Evolutionary conservation across 2,329 filamentous ascomycete genomes (phyloP).

Genomic region (Nigrospora oryzae): DNA sequence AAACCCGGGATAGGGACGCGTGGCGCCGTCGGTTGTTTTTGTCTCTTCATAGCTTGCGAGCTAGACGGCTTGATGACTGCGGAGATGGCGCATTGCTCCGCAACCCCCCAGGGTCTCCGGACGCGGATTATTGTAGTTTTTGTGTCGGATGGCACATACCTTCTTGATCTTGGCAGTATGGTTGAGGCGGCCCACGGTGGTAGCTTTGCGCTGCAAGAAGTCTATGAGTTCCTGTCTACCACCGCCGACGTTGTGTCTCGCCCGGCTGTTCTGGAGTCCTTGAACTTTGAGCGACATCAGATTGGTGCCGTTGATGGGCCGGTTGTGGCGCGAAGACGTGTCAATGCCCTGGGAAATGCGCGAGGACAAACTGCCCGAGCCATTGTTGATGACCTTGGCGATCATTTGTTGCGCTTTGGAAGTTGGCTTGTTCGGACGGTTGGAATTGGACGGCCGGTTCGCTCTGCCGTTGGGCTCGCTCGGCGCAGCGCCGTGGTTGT

Average conservation of each 20-base stretch:
- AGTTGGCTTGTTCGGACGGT: slow-evolving; percentile 15
- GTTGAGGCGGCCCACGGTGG: slow-evolving; percentile 38
- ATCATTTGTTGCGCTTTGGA: slow-evolving; percentile 32
- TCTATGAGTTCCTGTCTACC: slow-evolving; percentile 55
- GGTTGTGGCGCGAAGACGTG: slow-evolving; percentile 13
- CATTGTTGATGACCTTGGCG: slow-evolving; percentile 30
- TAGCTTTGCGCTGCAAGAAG: slow-evolving; percentile 66
- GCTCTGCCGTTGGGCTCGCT: slow-evolving; percentile 8
- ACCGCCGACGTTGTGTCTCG: slow-evolving; percentile 55
- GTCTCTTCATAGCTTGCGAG: slow-evolving; percentile 29
- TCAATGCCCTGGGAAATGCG: slow-evolving; percentile 23
- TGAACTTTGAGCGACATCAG: slow-evolving; percentile 38
- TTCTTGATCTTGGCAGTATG: slow-evolving; percentile 61
- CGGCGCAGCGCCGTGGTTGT: slow-evolving; percentile 9
- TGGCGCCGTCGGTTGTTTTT: slow-evolving; percentile 23
- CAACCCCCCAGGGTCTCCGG: slow-evolving; percentile 31
- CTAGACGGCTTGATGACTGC: slow-evolving; percentile 26
- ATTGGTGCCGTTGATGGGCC: slow-evolving; percentile 15
- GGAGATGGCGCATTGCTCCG: slow-evolving; percentile 28
- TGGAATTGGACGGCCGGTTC: slow-evolving; percentile 8
- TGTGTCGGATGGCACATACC: slow-evolving; percentile 55
- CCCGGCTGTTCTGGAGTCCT: slow-evolving; percentile 63
- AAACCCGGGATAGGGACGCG: slow-evolving; percentile 26
- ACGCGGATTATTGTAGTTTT: slow-evolving; percentile 13
- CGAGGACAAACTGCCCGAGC: slow-evolving; percentile 21